A percentile compares a stretch with the other conserved stretches of the same genome.
These are phyloP conservation scores for Skeletonema costatum DNA, from an alignment of 108 stramenopile genomes.

Conservation along the genomic window DNA sequence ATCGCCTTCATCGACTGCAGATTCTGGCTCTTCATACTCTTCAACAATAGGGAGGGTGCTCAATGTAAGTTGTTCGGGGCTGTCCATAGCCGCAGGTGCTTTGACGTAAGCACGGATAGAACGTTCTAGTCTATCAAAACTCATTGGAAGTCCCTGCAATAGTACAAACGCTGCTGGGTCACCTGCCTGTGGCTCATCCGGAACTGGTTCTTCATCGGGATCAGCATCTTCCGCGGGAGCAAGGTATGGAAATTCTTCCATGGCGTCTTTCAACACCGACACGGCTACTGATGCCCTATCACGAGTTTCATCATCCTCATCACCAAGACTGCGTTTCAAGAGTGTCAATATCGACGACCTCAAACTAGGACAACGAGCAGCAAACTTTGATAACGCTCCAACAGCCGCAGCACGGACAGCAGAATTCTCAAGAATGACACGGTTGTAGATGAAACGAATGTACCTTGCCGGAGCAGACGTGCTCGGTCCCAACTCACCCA, in stretches of 20 bases:
- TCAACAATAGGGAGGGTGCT: slow-evolving; percentile 75
- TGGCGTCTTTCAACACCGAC: slow-evolving; percentile 52
- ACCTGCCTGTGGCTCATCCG: slow-evolving; percentile 44
- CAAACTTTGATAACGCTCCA: slow-evolving; percentile 83
- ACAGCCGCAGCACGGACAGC: slow-evolving; percentile 90
- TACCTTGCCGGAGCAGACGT: slow-evolving; percentile 73
- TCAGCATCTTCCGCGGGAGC: slow-evolving; percentile 39
- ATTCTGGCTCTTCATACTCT: slow-evolving; percentile 44
- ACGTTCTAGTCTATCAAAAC: slow-evolving; percentile 73
- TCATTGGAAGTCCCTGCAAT: slow-evolving; percentile 77
- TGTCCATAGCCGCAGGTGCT: slow-evolving; percentile 55
- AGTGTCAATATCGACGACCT: slow-evolving; percentile 75
- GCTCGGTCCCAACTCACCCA: slow-evolving; percentile 78
- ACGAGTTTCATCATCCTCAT: slow-evolving; percentile 92
- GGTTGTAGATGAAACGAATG: slow-evolving; percentile 94
- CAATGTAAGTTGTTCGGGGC: slow-evolving; percentile 61
- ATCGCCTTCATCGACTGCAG: slow-evolving; percentile 21
- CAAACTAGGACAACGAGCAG: slow-evolving; percentile 73
- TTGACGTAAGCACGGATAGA: slow-evolving; percentile 66
- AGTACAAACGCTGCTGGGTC: slow-evolving; percentile 55
- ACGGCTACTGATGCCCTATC: slow-evolving; percentile 83
- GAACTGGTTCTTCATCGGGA: slow-evolving; percentile 28
- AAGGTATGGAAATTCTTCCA: slow-evolving; percentile 42
- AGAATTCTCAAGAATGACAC: slow-evolving; percentile 87
- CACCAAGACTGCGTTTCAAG: slow-evolving; percentile 69